Evolutionary conservation across 2,329 filamentous ascomycete genomes (phyloP), one percentile per base, ranked within the genome.

Genomic region (Pseudogymnoascus sp.): DNA sequence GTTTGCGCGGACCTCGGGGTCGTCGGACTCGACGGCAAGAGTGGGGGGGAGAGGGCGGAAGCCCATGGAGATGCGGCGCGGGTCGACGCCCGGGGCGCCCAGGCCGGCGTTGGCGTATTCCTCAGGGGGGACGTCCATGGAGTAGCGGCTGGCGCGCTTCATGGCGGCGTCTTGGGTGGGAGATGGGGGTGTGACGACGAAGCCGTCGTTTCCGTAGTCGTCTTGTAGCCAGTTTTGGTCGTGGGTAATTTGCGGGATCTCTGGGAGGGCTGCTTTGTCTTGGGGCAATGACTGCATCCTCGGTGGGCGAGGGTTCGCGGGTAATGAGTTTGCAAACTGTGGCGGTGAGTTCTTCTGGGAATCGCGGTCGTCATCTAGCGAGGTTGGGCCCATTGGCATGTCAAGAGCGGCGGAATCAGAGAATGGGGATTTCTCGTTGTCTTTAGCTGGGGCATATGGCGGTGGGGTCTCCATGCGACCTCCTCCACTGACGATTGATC

Each of bases 1-100:
- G 80, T 97, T 98, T 68, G 95, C 95, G 71, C 95, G 87, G 72
- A 93, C 88, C 76, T 98, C 95, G 0, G 95, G 92, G 74, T 97
- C 93, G 73, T 98, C 95, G 2, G 88, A 85, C 48, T 88, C 85
- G 31, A 81, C 83, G 63, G 90, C 86, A 0, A 60, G 54, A 72
- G 93, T 88, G 37, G 92, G 91, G 4, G 95, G 95, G 67, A 99
- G 82, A 21, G 95, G 95, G 14, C 95, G 89, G 75, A 96, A 83
- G 28, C 86, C 86, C 54, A 89, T 83, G 1, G 87, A 90, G n/a
- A 89, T 75, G 64, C 87, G 81, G 67, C 83, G 83, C 70, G 77
- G 80, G 65, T 84, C 78, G 66, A 81, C 78, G 14, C 79, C 78
- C 1, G 86, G 85, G 57, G 87, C 80, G 61, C 78, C 81, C 6